These are phyloP conservation scores for Ustilago hordei DNA, from an alignment of 1,284 basidiomycete genomes.

Conservation along the genomic window DNA sequence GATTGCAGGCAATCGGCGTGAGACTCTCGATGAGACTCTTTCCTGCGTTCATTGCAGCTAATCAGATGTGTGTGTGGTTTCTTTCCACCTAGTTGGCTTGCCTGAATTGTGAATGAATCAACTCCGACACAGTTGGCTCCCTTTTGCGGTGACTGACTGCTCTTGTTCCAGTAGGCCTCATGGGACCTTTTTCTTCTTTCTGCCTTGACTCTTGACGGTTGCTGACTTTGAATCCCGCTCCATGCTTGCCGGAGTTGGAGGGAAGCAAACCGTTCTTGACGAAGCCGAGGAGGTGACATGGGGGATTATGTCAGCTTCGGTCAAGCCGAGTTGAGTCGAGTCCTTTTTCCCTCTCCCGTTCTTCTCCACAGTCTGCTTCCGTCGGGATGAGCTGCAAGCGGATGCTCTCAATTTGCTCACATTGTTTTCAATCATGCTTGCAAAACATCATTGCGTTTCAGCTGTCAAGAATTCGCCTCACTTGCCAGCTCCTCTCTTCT, in stretches of 20 bases:
- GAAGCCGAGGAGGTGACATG: too few species aligned
- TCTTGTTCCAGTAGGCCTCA: not conserved
- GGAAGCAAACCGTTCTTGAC: too few species aligned
- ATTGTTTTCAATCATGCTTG: not conserved
- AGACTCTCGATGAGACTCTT: not conserved
- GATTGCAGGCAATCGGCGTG: not conserved
- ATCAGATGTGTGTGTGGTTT: not conserved
- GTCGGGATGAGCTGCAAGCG: conserved; percentile 36
- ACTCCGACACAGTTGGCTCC: conserved; percentile 2
- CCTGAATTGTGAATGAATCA: not conserved
- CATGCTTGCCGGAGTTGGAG: conserved; percentile 11
- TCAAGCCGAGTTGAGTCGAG: too few species aligned
- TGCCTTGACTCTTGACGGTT: too few species aligned
- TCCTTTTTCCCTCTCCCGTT: too few species aligned
- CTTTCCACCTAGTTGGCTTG: not conserved
- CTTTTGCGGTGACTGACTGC: not conserved
- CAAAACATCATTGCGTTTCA: conserved; percentile 7
- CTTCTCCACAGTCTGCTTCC: conserved; percentile 22
- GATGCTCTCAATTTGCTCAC: not conserved
- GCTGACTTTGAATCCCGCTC: conserved; percentile 28
- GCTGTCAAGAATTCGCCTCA: conserved; percentile 19
- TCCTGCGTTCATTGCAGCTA: not conserved
- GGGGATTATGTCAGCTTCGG: too few species aligned
- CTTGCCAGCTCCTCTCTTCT: not conserved
- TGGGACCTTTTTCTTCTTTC: not conserved